Percentiles rank a stretch among this genome's conserved stretches.
phyloP scores from a whole-genome alignment of 306 rosid genomes.

The Ochetophila trinervis region DNA sequence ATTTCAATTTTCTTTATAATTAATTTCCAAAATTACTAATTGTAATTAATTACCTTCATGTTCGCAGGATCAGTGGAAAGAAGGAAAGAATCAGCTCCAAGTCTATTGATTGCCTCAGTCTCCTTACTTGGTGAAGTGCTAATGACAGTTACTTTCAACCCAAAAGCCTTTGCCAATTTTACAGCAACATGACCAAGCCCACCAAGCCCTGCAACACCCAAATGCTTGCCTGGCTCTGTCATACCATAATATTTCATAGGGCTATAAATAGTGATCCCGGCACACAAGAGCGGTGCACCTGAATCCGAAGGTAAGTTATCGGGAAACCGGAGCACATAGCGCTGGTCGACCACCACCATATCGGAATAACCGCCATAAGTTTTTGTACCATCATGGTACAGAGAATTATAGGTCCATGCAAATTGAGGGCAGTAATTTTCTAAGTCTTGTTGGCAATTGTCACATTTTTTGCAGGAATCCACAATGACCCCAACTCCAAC shows the following conservation, averaged over 20 bases:
- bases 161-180: conserved; percentile 84
- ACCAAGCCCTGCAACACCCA: conserved; percentile 96
- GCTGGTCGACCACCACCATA: conserved; percentile 69
- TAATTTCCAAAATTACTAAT: neutral
- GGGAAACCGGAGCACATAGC: conserved; percentile 59
- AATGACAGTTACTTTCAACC: conserved; percentile 90
- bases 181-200: conserved; percentile 94
- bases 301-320: conserved; percentile 73
- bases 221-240: conserved; percentile 81
- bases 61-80: conserved; percentile 56
- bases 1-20: neutral
- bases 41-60: conserved; percentile 43
- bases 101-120: conserved; percentile 57
- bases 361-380: conserved; percentile 86
- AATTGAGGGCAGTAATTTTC: conserved; percentile 71
- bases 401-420: conserved; percentile 57
- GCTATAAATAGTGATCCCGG: conserved; percentile 86
- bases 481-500: conserved; percentile 94
- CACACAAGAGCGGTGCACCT: conserved; percentile 90
- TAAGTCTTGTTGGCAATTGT: conserved; percentile 63
- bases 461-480: conserved; percentile 73
- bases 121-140: conserved; percentile 66
- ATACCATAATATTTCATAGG: conserved; percentile 90
- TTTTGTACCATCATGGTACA: conserved; percentile 42
- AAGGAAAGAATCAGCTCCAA: conserved; percentile 86